Evolutionary conservation across 441 rosid genomes (phyloP), one percentile per base, ranked within the genome.

Genomic region (Eruca vesicaria): DNA sequence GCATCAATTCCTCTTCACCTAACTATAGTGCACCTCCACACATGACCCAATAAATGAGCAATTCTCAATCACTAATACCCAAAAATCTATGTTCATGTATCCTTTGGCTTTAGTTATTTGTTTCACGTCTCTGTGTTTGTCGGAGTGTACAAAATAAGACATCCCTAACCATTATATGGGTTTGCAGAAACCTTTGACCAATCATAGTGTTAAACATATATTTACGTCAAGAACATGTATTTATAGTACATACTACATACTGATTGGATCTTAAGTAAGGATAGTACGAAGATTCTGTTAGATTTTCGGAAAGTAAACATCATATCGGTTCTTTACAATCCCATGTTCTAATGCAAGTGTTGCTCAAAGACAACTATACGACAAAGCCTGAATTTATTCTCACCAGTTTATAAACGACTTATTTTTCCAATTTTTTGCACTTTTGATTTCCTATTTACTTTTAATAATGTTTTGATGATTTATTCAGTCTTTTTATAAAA

Each of bases 331-430:
- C 56, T 35, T 71, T 59, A 77, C 15, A 41, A 76, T 9, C 28
- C 11, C 63, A 77, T 72, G 80, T 77, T 66, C 36, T 66, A 66
- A 60, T 38, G 26, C 59, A 53, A 38, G 23, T 43, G 41, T 68
- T 31, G 45, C 41, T 9, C 62, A 45, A 78, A 68, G 81, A 70
- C 81, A 72, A 35, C 84, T 73, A 81, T 67, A 83, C 77, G 83
- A 86, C 86, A 83, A 84, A 82, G 9, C 16, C 36, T 43, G 73
- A 19, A 70, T 79, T 79, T 79, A 16, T 61, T 33, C 78, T 41
- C 78, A 45, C 31, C 63, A 73, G 57, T 61, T 78, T 26, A 59
- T 57, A 64, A 64, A 38, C 26, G 19, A 15, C 12, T 48, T 50
- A 41, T 16, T 9, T 43, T 62, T 10, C 23, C 19, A 50, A 23